These are phyloP conservation scores for Fusarium sp. DNA, from an alignment of 2,329 filamentous ascomycete genomes.

Conservation along the genomic window DNA sequence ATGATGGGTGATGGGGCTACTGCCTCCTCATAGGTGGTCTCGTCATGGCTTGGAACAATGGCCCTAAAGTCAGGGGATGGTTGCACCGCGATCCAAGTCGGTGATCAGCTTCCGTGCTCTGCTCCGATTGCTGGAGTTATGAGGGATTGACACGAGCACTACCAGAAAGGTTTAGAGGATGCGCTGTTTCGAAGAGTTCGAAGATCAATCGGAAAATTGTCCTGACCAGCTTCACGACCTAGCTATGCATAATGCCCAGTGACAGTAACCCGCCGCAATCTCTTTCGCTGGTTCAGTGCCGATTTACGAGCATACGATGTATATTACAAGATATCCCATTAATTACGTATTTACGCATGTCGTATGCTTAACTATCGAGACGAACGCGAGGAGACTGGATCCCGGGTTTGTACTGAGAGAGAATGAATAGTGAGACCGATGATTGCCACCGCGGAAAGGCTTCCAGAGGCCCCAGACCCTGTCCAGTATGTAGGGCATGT, in stretches of 20 bases:
- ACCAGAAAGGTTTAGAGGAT: constrained; percentile 4
- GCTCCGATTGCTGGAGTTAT: constrained; percentile 11
- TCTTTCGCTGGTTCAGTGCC: background rate
- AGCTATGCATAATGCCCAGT: background rate
- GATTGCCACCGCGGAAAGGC: background rate
- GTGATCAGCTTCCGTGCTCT: background rate
- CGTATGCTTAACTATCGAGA: background rate
- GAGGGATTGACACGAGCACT: background rate
- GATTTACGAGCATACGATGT: background rate
- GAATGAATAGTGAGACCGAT: background rate
- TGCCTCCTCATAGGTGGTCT: background rate
- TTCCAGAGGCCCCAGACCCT: background rate
- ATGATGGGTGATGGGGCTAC: background rate
- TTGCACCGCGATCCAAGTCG: background rate
- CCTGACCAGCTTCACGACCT: background rate
- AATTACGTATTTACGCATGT: background rate
- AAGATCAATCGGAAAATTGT: constrained; percentile 1
- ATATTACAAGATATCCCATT: background rate
- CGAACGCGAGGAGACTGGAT: background rate
- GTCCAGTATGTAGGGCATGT: background rate
- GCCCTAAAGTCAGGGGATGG: background rate
- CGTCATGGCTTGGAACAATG: background rate
- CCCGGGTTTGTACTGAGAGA: background rate
- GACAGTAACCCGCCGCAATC: background rate
- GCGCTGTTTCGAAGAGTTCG: background rate